Percentiles rank a stretch among this genome's conserved stretches.
These are phyloP conservation scores for Leishmania major DNA, from an alignment of 208 protist species.

Conservation along the genomic window DNA sequence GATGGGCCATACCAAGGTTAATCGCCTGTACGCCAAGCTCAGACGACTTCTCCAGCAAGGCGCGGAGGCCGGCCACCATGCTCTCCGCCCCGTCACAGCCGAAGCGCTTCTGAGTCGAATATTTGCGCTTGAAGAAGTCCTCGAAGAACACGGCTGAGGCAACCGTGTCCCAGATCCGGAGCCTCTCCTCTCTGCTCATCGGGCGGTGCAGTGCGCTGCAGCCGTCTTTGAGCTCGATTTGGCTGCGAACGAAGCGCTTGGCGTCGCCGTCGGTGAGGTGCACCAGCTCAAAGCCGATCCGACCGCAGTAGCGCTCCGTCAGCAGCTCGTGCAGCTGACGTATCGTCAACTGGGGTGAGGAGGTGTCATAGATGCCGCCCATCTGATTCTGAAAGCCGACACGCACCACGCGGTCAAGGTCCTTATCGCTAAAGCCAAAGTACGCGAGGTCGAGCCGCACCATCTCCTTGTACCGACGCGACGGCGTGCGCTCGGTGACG, in stretches of 20 bases:
- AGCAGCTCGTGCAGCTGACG: constrained; percentile 78
- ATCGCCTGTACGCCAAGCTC: constrained; percentile 91
- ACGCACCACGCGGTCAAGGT: constrained; percentile 71
- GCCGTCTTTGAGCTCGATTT: constrained; percentile 81
- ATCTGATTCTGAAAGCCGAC: constrained; percentile 80
- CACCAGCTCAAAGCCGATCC: constrained; percentile 94
- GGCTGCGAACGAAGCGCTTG: constrained; percentile 91
- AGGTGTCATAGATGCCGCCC: constrained; percentile 74
- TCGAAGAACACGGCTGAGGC: constrained; percentile 96
- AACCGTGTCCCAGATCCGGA: constrained; percentile 88
- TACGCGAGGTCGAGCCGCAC: constrained; percentile 78
- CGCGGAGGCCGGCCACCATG: constrained; percentile 95
- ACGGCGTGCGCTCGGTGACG: constrained; percentile 43
- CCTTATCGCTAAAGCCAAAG: constrained; percentile 80
- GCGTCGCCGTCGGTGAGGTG: constrained; percentile 92
- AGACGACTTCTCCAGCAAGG: constrained; percentile 88
- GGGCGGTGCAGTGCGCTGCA: constrained; percentile 55
- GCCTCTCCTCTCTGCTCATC: constrained; percentile 81
- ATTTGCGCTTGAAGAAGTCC: constrained; percentile 95
- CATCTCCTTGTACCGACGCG: constrained; percentile 53
- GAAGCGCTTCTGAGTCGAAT: constrained; percentile 96
- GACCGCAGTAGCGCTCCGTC: constrained; percentile 86
- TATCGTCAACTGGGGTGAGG: constrained; percentile 75
- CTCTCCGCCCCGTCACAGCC: constrained; percentile 96
- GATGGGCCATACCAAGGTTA: constrained; percentile 99